A percentile compares a stretch with the other conserved stretches of the same genome.
Conservation (phyloP, 805 yeast genomes). For the Metschnikowia cerradonensis region DNA sequence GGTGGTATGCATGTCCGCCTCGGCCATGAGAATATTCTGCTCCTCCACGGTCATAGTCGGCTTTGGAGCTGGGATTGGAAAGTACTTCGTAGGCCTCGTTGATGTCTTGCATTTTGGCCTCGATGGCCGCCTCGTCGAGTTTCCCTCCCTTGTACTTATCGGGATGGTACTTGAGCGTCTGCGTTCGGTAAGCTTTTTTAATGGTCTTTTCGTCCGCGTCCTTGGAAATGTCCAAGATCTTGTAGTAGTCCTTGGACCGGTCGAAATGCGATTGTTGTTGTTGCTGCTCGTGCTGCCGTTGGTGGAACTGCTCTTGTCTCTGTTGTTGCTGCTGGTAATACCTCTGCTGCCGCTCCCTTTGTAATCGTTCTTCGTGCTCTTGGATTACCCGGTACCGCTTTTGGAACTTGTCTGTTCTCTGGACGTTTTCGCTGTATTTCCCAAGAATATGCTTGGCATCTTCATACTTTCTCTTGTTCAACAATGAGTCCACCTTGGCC, state of each 20-base stretch:
- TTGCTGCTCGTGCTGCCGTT: constrained; percentile 40
- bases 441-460: constrained; percentile 40
- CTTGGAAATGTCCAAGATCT: constrained; percentile 61
- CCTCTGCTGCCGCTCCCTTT: constrained; percentile 22
- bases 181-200: constrained; percentile 73
- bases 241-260: constrained; percentile 69
- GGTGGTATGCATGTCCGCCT: constrained; percentile 8
- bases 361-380: constrained; percentile 20
- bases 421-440: constrained; percentile 30
- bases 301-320: constrained; percentile 37
- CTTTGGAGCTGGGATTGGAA: constrained; percentile 59
- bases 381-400: constrained; percentile 32
- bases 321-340: constrained; percentile 31
- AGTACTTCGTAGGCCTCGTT: constrained; percentile 90
- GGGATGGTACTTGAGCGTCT: constrained; percentile 83
- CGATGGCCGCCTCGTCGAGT: constrained; percentile 62
- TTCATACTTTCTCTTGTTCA: constrained; percentile 28
- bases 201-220: constrained; percentile 70
- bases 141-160: constrained; percentile 78
- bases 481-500: constrained; percentile 33
- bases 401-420: constrained; percentile 37
- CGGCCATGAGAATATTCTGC: constrained; percentile 8
- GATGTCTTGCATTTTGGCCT: constrained; percentile 82
- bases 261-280: constrained; percentile 27
- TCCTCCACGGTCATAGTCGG: constrained; percentile 61